Base-by-base conservation (phyloP, 2,329 filamentous ascomycete species). In the Cercospora zeae-maydis region DNA sequence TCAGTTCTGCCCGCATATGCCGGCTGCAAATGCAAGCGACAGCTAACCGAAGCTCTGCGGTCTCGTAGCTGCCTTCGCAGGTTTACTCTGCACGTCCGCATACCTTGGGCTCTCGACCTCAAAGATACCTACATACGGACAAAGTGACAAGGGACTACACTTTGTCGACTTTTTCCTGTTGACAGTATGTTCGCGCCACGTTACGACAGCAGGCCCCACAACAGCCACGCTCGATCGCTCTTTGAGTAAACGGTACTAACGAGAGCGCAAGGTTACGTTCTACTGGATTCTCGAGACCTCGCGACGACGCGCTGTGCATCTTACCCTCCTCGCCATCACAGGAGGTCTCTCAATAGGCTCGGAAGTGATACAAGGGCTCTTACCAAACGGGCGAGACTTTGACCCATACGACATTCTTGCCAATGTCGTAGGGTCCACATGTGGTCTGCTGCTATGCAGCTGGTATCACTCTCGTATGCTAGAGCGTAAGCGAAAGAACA, bases 381-480 rank as follows among this genome's bases (percentile, higher is more conserved):
- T 97, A 16, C 92, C 80, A 51, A 81, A 83, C 69, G 77, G 77
- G 63, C 80, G 82, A 57, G 72, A 77, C 36, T 89, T 89, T 72
- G 95, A 99, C 73, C 79, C 89, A 54, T 91, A 88, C 73, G 92
- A 98, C 75, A 91, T 99, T 65, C 81, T 92, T 58, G 92, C 93
- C 73, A 99, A 99, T 75, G 78, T 96, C 0, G 79, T 91, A 42
- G 95, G 95, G 45, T 93, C 90, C 67, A 77, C 90, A 13, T 79
- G 82, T 0, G 92, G 86, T 0, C 75, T 97, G 19, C 88, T 83
- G 0, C 75, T 96, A 19, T 96, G 91, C 75, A 88, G 87, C 62
- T 93, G 91, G 90, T 99, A 99, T 75, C 95, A 99, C 78, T 89
- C 90, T 74, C 88, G 95, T 63, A 98, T 98, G 92, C 81, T 98